phyloP scores from a whole-genome alignment of 495 filamentous ascomycete species.

The Podospora pseudocomata region DNA sequence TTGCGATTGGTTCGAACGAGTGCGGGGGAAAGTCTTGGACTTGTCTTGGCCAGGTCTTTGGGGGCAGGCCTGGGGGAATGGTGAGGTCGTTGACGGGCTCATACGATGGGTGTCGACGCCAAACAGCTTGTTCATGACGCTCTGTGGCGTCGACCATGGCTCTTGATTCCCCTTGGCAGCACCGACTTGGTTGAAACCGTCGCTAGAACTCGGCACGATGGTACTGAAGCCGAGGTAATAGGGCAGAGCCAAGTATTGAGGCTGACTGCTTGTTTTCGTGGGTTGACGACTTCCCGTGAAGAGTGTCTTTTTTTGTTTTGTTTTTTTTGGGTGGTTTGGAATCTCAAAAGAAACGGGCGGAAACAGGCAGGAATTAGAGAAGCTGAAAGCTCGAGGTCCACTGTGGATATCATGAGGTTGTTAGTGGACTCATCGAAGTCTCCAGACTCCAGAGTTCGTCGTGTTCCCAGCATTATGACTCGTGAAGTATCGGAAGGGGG shows the following conservation, averaged over 20 bases:
- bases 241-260: slow-evolving; percentile 2
- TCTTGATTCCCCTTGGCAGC: background rate
- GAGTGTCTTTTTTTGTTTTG: background rate
- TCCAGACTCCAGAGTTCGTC: background rate
- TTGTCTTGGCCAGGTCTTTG: background rate
- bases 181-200: background rate
- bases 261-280: background rate
- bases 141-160: background rate
- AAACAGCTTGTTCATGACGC: background rate
- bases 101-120: background rate
- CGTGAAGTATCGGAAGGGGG: background rate
- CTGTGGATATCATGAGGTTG: background rate
- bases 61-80: background rate
- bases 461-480: background rate
- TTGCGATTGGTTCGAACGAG: slow-evolving; percentile 16
- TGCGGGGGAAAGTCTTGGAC: slow-evolving; percentile 4
- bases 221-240: background rate
- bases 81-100: background rate
- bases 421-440: background rate
- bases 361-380: background rate
- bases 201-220: background rate
- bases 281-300: background rate
- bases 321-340: background rate
- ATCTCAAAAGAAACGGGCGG: background rate
- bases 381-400: background rate